A percentile compares a stretch with the other conserved stretches of the same genome.
Conservation (phyloP, 192 early-diverging fungal species). For the Backusella luteola region DNA sequence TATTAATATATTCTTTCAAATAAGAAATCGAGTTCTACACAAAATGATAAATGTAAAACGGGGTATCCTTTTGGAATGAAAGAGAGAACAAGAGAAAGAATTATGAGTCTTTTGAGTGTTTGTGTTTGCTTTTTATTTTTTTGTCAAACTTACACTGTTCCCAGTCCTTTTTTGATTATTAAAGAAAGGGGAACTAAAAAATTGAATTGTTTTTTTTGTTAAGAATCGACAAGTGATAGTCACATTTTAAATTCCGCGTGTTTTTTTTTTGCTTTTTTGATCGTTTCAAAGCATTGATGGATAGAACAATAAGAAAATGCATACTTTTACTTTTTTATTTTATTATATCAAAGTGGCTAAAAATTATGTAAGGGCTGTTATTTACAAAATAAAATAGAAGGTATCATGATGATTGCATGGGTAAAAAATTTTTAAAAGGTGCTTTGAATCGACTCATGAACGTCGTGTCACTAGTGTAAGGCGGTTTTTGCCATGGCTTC, state of each 20-base stretch:
- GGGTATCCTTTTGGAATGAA: too few relatives aligned
- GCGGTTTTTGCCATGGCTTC: slow-evolving; percentile 28
- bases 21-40: too few relatives aligned
- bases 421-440: neutral
- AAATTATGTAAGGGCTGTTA: neutral
- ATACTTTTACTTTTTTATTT: neutral
- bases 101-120: neutral
- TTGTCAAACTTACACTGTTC: slow-evolving; percentile 7
- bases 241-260: neutral
- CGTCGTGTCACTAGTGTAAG: neutral
- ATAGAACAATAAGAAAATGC: neutral
- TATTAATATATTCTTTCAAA: too few relatives aligned
- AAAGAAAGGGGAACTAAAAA: neutral
- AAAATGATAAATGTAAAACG: too few relatives aligned
- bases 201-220: neutral
- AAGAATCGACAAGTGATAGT: neutral
- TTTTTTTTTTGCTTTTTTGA: neutral
- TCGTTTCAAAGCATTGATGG: neutral
- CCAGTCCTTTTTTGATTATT: neutral
- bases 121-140: neutral
- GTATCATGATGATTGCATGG: neutral
- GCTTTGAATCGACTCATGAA: slow-evolving; percentile 11
- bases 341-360: neutral
- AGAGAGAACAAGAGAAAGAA: too few relatives aligned
- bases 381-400: neutral